Evolutionary conservation across 345 rosid genomes (phyloP).

Genomic region (Draba incana): DNA sequence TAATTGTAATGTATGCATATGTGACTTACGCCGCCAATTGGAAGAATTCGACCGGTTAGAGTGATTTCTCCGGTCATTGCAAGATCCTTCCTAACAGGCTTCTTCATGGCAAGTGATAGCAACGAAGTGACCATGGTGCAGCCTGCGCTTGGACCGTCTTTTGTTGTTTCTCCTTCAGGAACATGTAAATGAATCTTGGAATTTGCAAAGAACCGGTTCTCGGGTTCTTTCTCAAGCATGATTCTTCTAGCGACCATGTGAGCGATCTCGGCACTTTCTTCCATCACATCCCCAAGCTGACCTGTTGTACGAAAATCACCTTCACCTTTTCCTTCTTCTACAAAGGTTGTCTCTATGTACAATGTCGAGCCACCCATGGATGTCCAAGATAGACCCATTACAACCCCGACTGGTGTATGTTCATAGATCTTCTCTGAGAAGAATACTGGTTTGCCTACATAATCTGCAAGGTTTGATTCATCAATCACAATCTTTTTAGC

Average conservation of each 20-base stretch:
- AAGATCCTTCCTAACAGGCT: constrained; percentile 68
- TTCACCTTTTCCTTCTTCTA: constrained; percentile 78
- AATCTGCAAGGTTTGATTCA: constrained; percentile 60
- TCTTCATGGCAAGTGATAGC: constrained; percentile 80
- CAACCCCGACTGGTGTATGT: constrained; percentile 85
- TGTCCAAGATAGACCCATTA: constrained; percentile 98
- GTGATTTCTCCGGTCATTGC: constrained; percentile 95
- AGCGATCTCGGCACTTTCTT: constrained; percentile 91
- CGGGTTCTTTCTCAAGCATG: constrained; percentile 64
- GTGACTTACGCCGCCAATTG: constrained; percentile 82
- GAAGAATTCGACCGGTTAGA: constrained; percentile 74
- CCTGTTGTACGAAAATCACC: constrained; percentile 76
- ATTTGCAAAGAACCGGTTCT: constrained; percentile 61
- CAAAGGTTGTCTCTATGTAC: constrained; percentile 75
- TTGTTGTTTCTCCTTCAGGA: constrained; percentile 83
- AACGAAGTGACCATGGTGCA: constrained; percentile 92
- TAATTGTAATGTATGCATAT: background rate
- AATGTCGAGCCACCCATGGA: constrained; percentile 94
- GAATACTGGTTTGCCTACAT: constrained; percentile 85
- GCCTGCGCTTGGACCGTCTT: constrained; percentile 95
- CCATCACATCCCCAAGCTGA: constrained; percentile 91
- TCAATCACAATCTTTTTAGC: constrained; percentile 58
- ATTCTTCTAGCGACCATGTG: constrained; percentile 76
- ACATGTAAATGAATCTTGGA: constrained; percentile 84
- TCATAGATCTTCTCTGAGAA: constrained; percentile 82